Base-by-base conservation (phyloP, 2,329 filamentous ascomycete species). In the Escovopsis sp. region DNA sequence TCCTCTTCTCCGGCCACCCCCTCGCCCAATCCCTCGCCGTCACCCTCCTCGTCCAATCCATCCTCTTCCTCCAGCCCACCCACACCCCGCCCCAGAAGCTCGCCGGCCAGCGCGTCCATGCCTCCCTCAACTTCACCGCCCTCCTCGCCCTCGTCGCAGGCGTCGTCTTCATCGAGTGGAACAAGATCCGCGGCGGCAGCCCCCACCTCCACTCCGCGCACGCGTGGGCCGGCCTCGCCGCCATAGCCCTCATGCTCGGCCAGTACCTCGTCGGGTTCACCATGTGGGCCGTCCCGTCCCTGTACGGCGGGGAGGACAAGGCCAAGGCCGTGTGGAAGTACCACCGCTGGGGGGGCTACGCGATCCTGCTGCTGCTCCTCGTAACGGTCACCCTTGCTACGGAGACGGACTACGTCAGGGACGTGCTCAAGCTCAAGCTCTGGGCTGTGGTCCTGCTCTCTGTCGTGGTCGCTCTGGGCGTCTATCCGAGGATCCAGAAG, bases 301-400 rank as follows among this genome's bases (percentile, higher is more conserved):
- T 93, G 1, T 92, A 88, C 48, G 87, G 87, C 5, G 76, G 83
- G 37, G 75, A 79, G 42, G 76, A 83, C 18, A 76, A 75, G 3
- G 88, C 86, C 15, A 92, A 87, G 67, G 66, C 66, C 17, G 55
- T 94, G 29, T 96, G 88, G 68, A 94, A 93, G 59, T 94, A 87
- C 49, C 90, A 96, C 55, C 74, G 88, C 21, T 60, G 70, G 36
- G 69, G 66, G 16, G 90, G 88, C 2, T 96, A 98, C 52, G 44
- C 74, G 7, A 61, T 87, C 39, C 59, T 88, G 36, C 50, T 78
- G 34, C 48, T 92, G 47, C 66, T 88, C 41, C 58, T 93, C 41
- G 74, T 72, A 9, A 90, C 87, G 0, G 69, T 93, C 27, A 62
- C 70, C 33, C 77, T 79, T 17, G 83, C 87, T 2, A 84, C 77